Base-by-base conservation (phyloP, 768 basidiomycete genomes). In the Tulasnella sp. region DNA sequence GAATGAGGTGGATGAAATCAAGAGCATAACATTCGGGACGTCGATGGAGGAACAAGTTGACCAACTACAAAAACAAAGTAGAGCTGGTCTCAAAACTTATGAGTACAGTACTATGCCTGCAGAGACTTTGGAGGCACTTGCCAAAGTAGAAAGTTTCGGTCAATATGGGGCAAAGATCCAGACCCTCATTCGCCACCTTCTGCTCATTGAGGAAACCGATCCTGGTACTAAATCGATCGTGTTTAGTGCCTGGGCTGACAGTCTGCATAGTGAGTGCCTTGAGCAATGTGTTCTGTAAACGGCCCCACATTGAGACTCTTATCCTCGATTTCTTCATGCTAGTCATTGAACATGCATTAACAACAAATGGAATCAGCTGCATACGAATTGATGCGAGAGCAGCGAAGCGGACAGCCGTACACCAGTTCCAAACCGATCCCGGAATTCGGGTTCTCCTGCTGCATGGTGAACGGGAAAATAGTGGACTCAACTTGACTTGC, bases 221-320 rank as follows among this genome's bases (percentile, higher is more conserved):
- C 89, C 92, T 16, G 93, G 91, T 8, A 88, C 93, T 48, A 95
- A 95, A 87, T 93, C 92, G 83, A 94, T 95, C 73, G 91, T 96
- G 54, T 97, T 97, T 83, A 96, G 95, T 12, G 95, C 96, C 7
- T 97, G 95, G 94, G 92, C 92, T 3, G 95, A 96, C 87, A 95
- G 94, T 1, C 85, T 97, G 72, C 89, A 90, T 72, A 95, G 95
- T 94, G 82, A 82, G 92, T 86, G 44, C 12, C 75, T 77, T 54
- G 20, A 18, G 22, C 11, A 2, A 40, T 16, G n/a, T 9, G 16
- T 28, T 75, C 74, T 20, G 16, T 46, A 3, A 12, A 34, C 1
- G 1, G 7, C 11, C 46, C 46, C 46, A 12, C 46, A 60, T 16
- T 16, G 31, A 37, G 3, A 69, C 44, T 22, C 24, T 46, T 46